phyloP scores from a whole-genome alignment of 208 protist species.

The Trypanosoma rangeli region DNA sequence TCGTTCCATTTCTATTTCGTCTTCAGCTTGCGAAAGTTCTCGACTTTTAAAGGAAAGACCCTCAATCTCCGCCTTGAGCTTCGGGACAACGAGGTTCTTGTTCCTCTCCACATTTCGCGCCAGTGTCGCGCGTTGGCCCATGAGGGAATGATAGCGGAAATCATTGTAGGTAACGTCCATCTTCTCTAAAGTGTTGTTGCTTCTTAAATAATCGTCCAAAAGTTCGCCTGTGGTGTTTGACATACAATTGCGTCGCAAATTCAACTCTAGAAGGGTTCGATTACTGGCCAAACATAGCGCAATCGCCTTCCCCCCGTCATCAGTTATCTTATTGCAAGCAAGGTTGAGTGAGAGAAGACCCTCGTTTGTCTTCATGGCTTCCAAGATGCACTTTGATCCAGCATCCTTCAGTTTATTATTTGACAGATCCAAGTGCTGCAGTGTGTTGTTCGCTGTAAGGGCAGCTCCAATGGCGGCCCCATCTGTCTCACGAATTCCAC shows the following conservation, averaged over 20 bases:
- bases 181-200: conserved; percentile 67
- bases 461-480: conserved; percentile 54
- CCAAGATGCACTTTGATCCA: conserved; percentile 69
- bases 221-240: conserved; percentile 59
- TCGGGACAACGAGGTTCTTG: conserved; percentile 72
- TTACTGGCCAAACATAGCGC: conserved; percentile 59
- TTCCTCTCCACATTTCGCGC: conserved; percentile 66
- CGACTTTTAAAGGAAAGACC: conserved; percentile 75
- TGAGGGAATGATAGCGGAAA: conserved; percentile 88
- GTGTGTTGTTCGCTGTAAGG: conserved; percentile 48
- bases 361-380: conserved; percentile 70
- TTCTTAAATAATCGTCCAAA: conserved; percentile 64
- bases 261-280: conserved; percentile 65
- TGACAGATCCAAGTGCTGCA: conserved; percentile 68
- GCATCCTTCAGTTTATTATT: conserved; percentile 86
- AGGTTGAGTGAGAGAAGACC: conserved; percentile 68
- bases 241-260: conserved; percentile 86
- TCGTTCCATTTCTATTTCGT: conserved; percentile 86
- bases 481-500: conserved; percentile 57
- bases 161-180: conserved; percentile 92
- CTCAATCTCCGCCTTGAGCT: conserved; percentile 79
- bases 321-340: conserved; percentile 72
- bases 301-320: conserved; percentile 76
- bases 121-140: conserved; percentile 60
- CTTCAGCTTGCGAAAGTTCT: conserved; percentile 71